Evolutionary conservation across 2,329 filamentous ascomycete genomes (phyloP), one percentile per base, ranked within the genome.

Genomic region (Triangularia verruculosa): DNA sequence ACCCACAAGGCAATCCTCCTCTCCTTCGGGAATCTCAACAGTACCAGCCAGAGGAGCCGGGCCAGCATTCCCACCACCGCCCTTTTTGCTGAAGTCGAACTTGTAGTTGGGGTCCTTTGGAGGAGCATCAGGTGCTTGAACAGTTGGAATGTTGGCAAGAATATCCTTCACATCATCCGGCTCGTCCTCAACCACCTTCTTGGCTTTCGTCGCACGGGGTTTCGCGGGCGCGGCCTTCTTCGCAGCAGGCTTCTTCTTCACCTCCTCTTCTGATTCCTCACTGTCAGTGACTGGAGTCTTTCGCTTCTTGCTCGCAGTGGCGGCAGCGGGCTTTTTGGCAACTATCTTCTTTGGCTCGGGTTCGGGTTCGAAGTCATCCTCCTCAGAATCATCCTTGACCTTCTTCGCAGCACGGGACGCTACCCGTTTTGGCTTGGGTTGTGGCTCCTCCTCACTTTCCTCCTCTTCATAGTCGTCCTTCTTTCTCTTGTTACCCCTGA

Each of bases 1-100:
- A 0, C 96, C 95, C 61, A 89, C 88, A 62, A 99, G 84, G 73
- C 95, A 99, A 70, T 97, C 96, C 11, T 95, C 91, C 59, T 88
- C 88, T 7, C 95, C 95, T 20, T 86, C 84, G 0, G 95, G 95
- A 57, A 97, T 79, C 15, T 96, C 92, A 28, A 82, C 86, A 9
- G 83, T 79, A 11, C 86, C 87, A 22, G 85, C 81, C 57, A 84
- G 83, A 7, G 86, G 85, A 17, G 91, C 86, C 20, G 87, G 85
- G 2, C 86, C 84, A 15, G 86, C 79, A 63, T 81, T 86, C 15
- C 84, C 86, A 61, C 86, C 82, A 70, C 81, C 75, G 64, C 75
- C 78, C 25, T 80, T 81, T 72, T 88, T 89, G 68, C 85, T 86
- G 82, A 86, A 98, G 73, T 96, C 88, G 70, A 94, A 97, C 71